Evolutionary conservation across 352 stramenopile species (phyloP).

Genomic region (Blastocystis sp.): DNA sequence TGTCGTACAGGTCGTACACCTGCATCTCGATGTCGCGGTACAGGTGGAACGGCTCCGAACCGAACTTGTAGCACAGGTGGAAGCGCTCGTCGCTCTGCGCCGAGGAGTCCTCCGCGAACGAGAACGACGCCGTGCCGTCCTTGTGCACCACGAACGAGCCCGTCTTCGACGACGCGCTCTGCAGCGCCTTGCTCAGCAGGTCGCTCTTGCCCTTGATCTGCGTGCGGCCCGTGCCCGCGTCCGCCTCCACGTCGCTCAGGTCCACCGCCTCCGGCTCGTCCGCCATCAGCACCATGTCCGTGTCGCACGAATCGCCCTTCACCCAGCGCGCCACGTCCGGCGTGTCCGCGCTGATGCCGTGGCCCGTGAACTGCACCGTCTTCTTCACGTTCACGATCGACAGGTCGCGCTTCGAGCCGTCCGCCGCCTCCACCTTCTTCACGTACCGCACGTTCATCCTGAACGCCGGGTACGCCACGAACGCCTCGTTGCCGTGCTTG

Average conservation of each 20-base stretch:
- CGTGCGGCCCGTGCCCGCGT: not conserved
- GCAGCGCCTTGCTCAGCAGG: slow-evolving; percentile 35
- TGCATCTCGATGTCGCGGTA: slow-evolving; percentile 50
- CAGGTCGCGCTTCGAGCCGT: not conserved
- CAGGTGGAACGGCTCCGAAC: slow-evolving; percentile 63
- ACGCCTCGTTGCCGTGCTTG: slow-evolving; percentile 25
- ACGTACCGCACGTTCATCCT: slow-evolving; percentile 39
- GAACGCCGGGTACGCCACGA: slow-evolving; percentile 15
- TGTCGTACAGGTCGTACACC: slow-evolving; percentile 61
- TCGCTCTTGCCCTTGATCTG: slow-evolving; percentile 2
- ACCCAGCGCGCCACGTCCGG: slow-evolving; percentile 61
- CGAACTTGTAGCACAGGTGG: slow-evolving; percentile 69
- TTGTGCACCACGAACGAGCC: slow-evolving; percentile 33
- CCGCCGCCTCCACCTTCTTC: not conserved
- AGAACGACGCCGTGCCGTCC: slow-evolving; percentile 20
- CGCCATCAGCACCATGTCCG: slow-evolving; percentile 27
- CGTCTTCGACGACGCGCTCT: not conserved
- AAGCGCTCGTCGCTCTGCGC: slow-evolving; percentile 48
- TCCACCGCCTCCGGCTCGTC: not conserved
- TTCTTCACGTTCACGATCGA: slow-evolving; percentile 61
- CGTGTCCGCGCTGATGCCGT: slow-evolving; percentile 9
- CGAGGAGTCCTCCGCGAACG: slow-evolving; percentile 60
- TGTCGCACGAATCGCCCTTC: slow-evolving; percentile 46
- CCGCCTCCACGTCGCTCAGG: not conserved
- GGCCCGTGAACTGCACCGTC: slow-evolving; percentile 41